Evolutionary conservation across 176 grass and related monocot genomes (phyloP), one percentile per base, ranked within the genome.

Genomic region (Ensete ventricosum): DNA sequence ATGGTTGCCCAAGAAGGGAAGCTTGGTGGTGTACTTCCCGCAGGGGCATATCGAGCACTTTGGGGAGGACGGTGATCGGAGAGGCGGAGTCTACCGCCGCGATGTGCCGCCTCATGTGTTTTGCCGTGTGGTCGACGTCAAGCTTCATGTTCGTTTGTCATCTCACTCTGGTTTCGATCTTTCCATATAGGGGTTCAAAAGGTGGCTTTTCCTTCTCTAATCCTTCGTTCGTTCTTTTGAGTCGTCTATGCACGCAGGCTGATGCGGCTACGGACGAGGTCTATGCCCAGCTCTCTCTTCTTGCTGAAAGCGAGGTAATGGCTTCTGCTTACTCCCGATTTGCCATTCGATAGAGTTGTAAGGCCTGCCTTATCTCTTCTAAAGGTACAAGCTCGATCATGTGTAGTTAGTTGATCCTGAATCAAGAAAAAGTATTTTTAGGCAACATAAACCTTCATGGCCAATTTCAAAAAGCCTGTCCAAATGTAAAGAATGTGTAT

Each of bases 41-140:
- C 74, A 77, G 48, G 74, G 74, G 5, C 74, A 77, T 19, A 21
- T 65, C 1, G 74, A 64, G 48, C 74, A 77, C 11, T 19, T 77
- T 5, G 34, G 34, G 59, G 74, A 48, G 6, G 74, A 58, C 17
- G 74, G 78, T 3, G 14, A 71, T 17, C 50, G 17, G n/a, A 48
- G 55, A 1, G 75, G 24, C 7, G 55, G 65, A 19, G 14, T 80
- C 34, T 57, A 34, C 14, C 29, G 78, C 2, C 51, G 19, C 57
- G 75, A 80, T 64, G 19, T 81, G 64, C 89, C 87, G 58, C 85
- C 89, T 3, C 85, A 96, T 71, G 85, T 96, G 16, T 90, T 92
- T 73, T 92, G 87, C 70, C 83, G 85, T 62, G 89, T 92, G 78
- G 73, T 92, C 70, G 87, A 90, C 71, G 85, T 96, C 77, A 81